Conservation (phyloP, 2,329 filamentous ascomycete genomes). For the Alternaria ethzedia region DNA sequence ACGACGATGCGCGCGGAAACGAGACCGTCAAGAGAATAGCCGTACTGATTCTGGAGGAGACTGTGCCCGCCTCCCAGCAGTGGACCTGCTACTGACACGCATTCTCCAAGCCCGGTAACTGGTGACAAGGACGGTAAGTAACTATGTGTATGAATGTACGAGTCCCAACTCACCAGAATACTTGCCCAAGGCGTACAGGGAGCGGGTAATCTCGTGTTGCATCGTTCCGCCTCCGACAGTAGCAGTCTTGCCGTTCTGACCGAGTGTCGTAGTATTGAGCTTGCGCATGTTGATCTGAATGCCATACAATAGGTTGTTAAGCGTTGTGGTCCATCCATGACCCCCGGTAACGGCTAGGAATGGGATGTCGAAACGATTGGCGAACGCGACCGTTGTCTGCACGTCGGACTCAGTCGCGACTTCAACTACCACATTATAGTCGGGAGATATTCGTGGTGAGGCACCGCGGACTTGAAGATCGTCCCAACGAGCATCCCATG, state of each 20-base stretch:
- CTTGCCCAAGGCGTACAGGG: slow-evolving; percentile 35
- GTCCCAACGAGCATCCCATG: slow-evolving; percentile 20
- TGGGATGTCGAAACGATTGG: slow-evolving; percentile 33
- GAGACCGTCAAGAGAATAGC: slow-evolving; percentile 42
- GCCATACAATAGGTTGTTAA: slow-evolving; percentile 32
- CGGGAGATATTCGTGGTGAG: slow-evolving; percentile 22
- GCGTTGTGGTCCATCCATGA: slow-evolving; percentile 41
- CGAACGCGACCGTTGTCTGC: slow-evolving; percentile 12
- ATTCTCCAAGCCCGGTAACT: slow-evolving; percentile 29
- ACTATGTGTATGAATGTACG: not conserved
- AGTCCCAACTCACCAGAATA: slow-evolving; percentile 34
- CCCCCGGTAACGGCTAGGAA: slow-evolving; percentile 46
- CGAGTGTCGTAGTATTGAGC: slow-evolving; percentile 33
- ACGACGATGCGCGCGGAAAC: slow-evolving; percentile 32
- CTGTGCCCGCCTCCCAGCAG: slow-evolving; percentile 65
- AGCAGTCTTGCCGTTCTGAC: slow-evolving; percentile 26
- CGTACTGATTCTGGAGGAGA: slow-evolving; percentile 56
- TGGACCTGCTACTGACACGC: slow-evolving; percentile 61
- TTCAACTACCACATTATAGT: slow-evolving; percentile 23
- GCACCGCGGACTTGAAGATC: slow-evolving; percentile 20
- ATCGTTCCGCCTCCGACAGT: slow-evolving; percentile 38
- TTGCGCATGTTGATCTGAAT: slow-evolving; percentile 42
- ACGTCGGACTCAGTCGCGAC: slow-evolving; percentile 26
- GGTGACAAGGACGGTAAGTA: not conserved
- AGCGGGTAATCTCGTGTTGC: slow-evolving; percentile 33